Evolutionary conservation across 345 rosid species (phyloP), one percentile per base, ranked within the genome.

Genomic region (Eucalyptus virginea): DNA sequence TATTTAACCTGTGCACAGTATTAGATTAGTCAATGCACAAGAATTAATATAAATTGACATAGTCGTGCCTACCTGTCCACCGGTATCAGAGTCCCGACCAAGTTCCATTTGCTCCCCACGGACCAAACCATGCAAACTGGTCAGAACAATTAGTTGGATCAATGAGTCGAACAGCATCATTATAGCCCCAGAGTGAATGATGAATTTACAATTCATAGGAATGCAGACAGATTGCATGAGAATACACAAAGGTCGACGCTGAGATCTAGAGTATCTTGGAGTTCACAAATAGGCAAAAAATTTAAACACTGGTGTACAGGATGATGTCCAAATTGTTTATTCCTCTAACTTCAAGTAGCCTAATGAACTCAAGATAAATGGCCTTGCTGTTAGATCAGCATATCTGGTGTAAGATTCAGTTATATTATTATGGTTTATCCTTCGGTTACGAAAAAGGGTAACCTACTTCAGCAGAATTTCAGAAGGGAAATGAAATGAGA

Each of bases 51-150:
- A 77, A 34, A 77, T 77, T 24, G 44, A 77, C 85, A 40, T 77
- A 11, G 85, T 11, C 44, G 17, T 40, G 85, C 9, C 42, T 94
- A 98, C 99, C 96, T 98, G 99, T 90, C 99, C 99, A 65, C 99
- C 99, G 5, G 99, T 98, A 92, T 97, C 99, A 15, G 99, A 98
- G 93, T 98, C 99, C 50, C 99, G 93, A 87, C 99, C 99, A 88
- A 98, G 99, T 94, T 98, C 99, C 99, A 98, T 98, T 87, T 97
- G 95, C 49, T 98, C 99, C 86, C 98, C 99, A 77, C 99, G 99
- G 86, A 98, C 97, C 93, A 98, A 89, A 32, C 99, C 99, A 88
- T 98, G 99, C 92, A 98, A 94, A 89, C 99, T 98, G 93, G 88
- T 50, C 87, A 88, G 32, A 89, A 87, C 88, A 40, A 90, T 85